Evolutionary conservation across 805 yeast species (phyloP), one percentile per base, ranked within the genome.

Genomic region (Suhomyces emberorum): DNA sequence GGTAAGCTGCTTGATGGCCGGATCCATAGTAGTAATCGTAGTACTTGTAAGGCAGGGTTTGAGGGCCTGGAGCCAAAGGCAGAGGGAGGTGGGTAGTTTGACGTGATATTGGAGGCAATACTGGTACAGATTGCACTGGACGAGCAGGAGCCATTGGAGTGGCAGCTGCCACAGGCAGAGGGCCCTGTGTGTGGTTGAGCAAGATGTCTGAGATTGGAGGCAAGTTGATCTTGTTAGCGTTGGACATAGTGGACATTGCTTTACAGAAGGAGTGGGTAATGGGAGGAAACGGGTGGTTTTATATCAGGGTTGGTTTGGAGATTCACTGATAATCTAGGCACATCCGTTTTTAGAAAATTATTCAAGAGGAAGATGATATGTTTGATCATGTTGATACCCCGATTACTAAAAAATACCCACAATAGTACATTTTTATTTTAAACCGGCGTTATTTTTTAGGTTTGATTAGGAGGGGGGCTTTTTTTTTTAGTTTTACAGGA

Each of bases 191-290:
- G 35, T 34, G 34, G 38, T 24, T 39, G 18, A 40, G 38, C 30
- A 67, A 53, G 17, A 67, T 62, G 49, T 67, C 69, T n/a, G 66
- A 61, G 23, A 67, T 66, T 3, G 72, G 70, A 8, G 72, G 73
- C 47, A 67, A 59, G 17, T 63, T 57, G 10, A 67, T 52, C 36
- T 56, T 57, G 38, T 48, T 46, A 17, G 30, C 20, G 35, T 34
- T 35, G 11, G 34, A 14, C 34, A 31, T 39, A 4, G 7, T 27
- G 14, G 11, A n/a, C 16, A 11, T 9, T 20, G 22, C 17, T 25
- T 4, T 10, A 20, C 7, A 20, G 9, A 23, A 23, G 6, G 12
- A 11, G 12, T 23, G 7, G 26, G 12, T 9, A 23, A 23, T 23
- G 8, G 26, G n/a, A 14, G 12, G 26, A 23, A 7, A 7, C 9